Conservation (phyloP, 129 eudicot species). For the Arctium lappa region DNA sequence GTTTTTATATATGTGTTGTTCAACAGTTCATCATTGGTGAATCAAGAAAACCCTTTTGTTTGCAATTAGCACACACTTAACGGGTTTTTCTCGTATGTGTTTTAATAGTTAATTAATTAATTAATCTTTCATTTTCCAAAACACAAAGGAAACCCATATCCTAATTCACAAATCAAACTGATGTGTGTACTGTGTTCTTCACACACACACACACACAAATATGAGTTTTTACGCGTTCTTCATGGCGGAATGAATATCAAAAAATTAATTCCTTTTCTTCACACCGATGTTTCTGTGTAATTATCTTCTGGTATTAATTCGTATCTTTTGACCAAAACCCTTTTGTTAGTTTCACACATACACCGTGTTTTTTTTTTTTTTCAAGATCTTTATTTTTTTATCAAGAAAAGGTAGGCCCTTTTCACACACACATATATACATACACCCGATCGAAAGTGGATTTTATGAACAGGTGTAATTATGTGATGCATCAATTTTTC, state of each 20-base stretch:
- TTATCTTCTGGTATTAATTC: constrained; percentile 3
- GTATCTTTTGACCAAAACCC: constrained; percentile 28
- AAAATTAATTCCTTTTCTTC: not conserved
- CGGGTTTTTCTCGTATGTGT: constrained; percentile 9
- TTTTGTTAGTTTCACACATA: constrained; percentile 32
- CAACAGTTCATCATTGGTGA: not conserved
- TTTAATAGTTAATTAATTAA: not conserved
- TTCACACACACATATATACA: constrained; percentile 22
- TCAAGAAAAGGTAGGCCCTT: constrained; percentile 26
- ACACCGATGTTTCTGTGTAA: constrained; percentile 15
- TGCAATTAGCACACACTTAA: constrained; percentile 9
- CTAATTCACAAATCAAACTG: not conserved
- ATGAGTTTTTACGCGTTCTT: constrained; percentile 14
- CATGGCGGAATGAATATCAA: constrained; percentile 15
- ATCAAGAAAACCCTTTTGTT: not conserved
- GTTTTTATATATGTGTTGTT: not conserved
- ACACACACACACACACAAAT: not conserved
- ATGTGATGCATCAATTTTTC: constrained; percentile 26
- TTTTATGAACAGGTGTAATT: constrained; percentile 31
- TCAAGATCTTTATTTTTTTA: constrained; percentile 22
- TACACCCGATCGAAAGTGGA: constrained; percentile 8
- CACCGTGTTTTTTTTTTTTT: constrained; percentile 12
- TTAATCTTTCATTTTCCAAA: not conserved
- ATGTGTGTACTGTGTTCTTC: not conserved
- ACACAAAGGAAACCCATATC: not conserved